Conservation (phyloP, 78 protist species). For the Mantamonas sphyraenae region DNA sequence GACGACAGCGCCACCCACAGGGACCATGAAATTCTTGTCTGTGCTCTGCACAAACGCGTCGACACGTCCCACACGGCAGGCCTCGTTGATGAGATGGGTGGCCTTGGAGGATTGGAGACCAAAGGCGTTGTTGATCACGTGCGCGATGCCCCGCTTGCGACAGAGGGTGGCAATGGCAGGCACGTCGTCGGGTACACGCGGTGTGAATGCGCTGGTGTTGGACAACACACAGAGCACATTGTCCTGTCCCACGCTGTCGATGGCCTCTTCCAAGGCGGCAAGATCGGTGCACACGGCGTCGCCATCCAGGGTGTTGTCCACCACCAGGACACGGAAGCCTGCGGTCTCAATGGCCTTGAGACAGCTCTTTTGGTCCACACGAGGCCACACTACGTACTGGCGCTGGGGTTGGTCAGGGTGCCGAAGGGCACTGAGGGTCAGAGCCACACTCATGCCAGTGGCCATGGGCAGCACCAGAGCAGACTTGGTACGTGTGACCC, state of each 20-base stretch:
- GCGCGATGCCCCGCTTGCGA: slow-evolving; percentile 51
- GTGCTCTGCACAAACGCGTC: slow-evolving; percentile 90
- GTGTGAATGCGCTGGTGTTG: slow-evolving; percentile 96
- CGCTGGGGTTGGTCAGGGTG: not conserved
- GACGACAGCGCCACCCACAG: slow-evolving; percentile 96
- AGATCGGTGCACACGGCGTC: slow-evolving; percentile 55
- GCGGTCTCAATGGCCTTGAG: slow-evolving; percentile 88
- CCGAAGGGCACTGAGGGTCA: slow-evolving; percentile 34
- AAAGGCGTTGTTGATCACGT: slow-evolving; percentile 96
- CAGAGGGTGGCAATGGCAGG: slow-evolving; percentile 76
- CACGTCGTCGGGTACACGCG: slow-evolving; percentile 86
- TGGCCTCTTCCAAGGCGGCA: slow-evolving; percentile 8
- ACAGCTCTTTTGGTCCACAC: slow-evolving; percentile 98
- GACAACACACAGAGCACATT: slow-evolving; percentile 75
- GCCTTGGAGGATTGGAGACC: slow-evolving; percentile 75
- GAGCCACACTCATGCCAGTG: slow-evolving; percentile 90
- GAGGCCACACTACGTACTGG: slow-evolving; percentile 87
- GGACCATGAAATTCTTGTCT: slow-evolving; percentile 98
- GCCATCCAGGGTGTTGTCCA: not conserved
- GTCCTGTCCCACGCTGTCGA: slow-evolving; percentile 48
- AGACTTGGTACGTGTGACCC: not conserved
- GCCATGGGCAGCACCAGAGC: slow-evolving; percentile 87
- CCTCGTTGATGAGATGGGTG: slow-evolving; percentile 31
- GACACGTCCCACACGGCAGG: slow-evolving; percentile 64
- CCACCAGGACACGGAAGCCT: slow-evolving; percentile 29